Evolutionary conservation across 345 rosid genomes (phyloP).

Genomic region (Eucalyptus virginea): DNA sequence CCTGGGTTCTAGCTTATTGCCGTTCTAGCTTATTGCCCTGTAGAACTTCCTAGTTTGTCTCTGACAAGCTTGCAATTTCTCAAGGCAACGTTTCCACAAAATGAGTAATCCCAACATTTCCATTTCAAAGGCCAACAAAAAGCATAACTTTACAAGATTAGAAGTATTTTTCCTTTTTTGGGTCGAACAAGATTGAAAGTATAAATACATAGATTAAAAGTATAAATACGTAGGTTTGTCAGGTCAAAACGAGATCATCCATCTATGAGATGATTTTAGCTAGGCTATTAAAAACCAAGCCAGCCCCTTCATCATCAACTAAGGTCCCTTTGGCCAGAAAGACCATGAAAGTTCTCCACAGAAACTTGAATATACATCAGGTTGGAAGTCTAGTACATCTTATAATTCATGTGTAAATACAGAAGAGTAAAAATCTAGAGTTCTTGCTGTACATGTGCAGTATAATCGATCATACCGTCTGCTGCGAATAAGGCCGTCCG

Average conservation of each 20-base stretch:
- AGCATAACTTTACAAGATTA: background rate
- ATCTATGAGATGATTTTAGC: background rate
- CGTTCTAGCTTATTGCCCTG: slow-evolving; percentile 55
- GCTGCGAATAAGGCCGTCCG: background rate
- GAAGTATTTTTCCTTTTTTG: background rate
- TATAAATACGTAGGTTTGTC: background rate
- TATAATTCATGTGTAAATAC: background rate
- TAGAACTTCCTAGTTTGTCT: background rate
- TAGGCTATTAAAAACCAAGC: background rate
- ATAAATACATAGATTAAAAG: background rate
- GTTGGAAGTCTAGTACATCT: background rate
- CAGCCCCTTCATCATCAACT: background rate
- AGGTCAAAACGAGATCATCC: background rate
- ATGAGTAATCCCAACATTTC: background rate
- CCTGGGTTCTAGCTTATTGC: slow-evolving; percentile 58
- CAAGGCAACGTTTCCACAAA: background rate
- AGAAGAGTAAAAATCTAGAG: background rate
- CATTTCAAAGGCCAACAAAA: background rate
- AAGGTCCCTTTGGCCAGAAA: background rate
- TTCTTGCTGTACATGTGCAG: background rate
- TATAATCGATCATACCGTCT: background rate
- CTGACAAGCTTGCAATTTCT: background rate
- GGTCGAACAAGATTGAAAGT: no score
- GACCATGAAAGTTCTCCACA: background rate
- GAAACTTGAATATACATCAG: background rate